Percentiles rank a stretch among this genome's conserved stretches.
Conservation (phyloP, 2,329 filamentous ascomycete species). For the Arthroderma uncinatum region DNA sequence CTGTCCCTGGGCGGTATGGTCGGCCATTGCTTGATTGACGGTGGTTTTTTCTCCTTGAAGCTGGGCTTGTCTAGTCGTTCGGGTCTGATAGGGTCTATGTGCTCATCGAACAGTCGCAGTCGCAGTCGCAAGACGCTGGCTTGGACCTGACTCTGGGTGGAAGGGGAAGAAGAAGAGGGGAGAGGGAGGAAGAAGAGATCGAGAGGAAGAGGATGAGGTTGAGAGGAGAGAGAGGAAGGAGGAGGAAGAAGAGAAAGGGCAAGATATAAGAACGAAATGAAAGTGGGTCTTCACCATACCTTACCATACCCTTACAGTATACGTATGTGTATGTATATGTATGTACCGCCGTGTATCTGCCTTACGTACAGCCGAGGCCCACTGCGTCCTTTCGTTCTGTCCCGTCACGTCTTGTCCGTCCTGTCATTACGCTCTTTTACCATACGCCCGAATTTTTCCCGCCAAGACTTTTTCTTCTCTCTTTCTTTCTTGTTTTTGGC, state of each 20-base stretch:
- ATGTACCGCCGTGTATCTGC: too few species aligned
- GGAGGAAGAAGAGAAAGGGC: constrained; percentile 8
- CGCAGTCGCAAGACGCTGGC: background rate
- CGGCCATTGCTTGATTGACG: constrained; percentile 8
- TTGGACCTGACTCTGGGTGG: constrained; percentile 2
- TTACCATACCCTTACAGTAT: too few species aligned
- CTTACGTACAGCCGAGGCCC: too few species aligned
- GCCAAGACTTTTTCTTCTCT: too few species aligned
- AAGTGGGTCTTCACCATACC: too few species aligned
- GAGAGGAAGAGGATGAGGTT: constrained; percentile 7
- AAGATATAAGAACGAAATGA: constrained; percentile 12
- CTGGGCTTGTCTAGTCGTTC: background rate
- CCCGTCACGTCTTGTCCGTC: background rate
- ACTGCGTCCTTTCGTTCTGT: too few species aligned
- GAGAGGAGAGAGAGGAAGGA: constrained; percentile 9
- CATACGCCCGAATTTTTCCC: too few species aligned
- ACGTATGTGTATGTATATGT: too few species aligned
- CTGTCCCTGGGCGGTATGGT: constrained; percentile 15
- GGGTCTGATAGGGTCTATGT: background rate
- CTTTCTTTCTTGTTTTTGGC: too few species aligned
- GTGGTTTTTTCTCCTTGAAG: background rate
- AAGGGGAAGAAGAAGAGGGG: constrained; percentile 1
- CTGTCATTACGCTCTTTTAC: background rate
- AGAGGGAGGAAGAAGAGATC: constrained; percentile 2
- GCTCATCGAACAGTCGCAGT: constrained; percentile 5